These are phyloP conservation scores for Crucihimalaya himalaica DNA, from an alignment of 345 rosid genomes.

Conservation along the genomic window DNA sequence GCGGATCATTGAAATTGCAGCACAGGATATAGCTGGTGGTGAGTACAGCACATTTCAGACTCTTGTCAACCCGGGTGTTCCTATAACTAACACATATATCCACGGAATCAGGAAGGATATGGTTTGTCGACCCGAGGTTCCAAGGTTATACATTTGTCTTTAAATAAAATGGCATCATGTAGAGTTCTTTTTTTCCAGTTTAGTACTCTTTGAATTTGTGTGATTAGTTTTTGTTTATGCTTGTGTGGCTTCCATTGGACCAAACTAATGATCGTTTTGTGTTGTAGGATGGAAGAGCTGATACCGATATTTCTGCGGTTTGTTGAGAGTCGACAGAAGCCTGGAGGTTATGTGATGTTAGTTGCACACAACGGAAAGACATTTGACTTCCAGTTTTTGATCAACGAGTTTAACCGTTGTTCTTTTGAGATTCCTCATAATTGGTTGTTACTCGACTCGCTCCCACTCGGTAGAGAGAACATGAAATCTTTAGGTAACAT, in stretches of 20 bases:
- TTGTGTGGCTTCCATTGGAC: constrained; percentile 19
- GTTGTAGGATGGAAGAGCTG: constrained; percentile 78
- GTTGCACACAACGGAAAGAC: constrained; percentile 80
- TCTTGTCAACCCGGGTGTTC: constrained; percentile 67
- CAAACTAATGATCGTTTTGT: constrained; percentile 10
- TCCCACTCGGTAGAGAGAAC: constrained; percentile 65
- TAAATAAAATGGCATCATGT: neutral
- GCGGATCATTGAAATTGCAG: constrained; percentile 75
- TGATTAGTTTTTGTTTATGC: constrained; percentile 2
- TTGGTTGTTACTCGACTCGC: constrained; percentile 73
- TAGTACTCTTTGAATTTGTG: neutral
- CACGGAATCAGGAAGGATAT: constrained; percentile 71
- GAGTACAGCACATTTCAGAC: constrained; percentile 83
- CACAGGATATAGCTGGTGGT: constrained; percentile 85
- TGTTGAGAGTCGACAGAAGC: constrained; percentile 72
- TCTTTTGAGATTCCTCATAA: constrained; percentile 62
- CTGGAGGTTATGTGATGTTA: constrained; percentile 63
- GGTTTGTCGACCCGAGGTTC: constrained; percentile 81
- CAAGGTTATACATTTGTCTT: constrained; percentile 56
- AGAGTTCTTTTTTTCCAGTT: neutral
- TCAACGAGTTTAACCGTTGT: constrained; percentile 68
- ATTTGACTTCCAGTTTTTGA: constrained; percentile 79
- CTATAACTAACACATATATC: constrained; percentile 48
- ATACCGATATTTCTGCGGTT: constrained; percentile 71
- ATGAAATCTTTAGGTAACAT: constrained; percentile 61